Conservation (phyloP, 75 land plant genomes). For the Azolla pinnata region DNA sequence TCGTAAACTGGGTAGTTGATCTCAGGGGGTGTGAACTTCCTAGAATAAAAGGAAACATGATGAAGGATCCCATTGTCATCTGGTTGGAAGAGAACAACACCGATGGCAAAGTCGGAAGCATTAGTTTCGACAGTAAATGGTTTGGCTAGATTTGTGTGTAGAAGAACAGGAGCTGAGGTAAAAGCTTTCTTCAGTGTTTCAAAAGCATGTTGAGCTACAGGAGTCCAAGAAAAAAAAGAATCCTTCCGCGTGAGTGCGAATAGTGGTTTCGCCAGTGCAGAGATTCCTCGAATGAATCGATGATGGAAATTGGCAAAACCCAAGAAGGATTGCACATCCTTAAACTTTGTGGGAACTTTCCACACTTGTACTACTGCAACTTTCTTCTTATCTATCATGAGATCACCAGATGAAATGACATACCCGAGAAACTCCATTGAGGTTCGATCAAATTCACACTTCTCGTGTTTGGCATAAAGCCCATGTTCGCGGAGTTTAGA, state of each 20-base stretch:
- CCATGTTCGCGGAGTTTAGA: neutral
- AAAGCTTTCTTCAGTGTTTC: conserved; percentile 6
- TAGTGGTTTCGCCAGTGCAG: neutral
- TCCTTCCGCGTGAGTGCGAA: neutral
- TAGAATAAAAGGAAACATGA: conserved; percentile 17
- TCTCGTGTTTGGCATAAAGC: no score
- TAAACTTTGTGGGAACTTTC: neutral
- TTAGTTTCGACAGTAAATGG: conserved; percentile 5
- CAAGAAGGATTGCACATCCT: conserved; percentile 6
- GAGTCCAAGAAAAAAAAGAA: neutral
- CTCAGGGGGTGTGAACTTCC: conserved; percentile 1
- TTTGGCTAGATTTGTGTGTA: neutral
- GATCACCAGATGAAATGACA: neutral
- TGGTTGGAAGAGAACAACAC: conserved; percentile 7
- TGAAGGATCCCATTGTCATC: conserved; percentile 4
- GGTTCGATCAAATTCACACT: neutral
- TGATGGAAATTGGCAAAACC: conserved; percentile 9
- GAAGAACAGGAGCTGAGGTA: conserved; percentile 2
- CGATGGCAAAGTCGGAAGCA: conserved; percentile 7
- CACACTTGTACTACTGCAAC: conserved; percentile 4
- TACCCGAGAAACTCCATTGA: conserved; percentile 8
- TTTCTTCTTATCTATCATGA: conserved; percentile 7
- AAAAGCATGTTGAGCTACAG: conserved; percentile 1
- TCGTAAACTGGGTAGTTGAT: no score
- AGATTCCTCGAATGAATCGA: conserved; percentile 7